Evolutionary conservation across 208 protist genomes (phyloP).

Genomic region (Blechomonas ayalai): DNA sequence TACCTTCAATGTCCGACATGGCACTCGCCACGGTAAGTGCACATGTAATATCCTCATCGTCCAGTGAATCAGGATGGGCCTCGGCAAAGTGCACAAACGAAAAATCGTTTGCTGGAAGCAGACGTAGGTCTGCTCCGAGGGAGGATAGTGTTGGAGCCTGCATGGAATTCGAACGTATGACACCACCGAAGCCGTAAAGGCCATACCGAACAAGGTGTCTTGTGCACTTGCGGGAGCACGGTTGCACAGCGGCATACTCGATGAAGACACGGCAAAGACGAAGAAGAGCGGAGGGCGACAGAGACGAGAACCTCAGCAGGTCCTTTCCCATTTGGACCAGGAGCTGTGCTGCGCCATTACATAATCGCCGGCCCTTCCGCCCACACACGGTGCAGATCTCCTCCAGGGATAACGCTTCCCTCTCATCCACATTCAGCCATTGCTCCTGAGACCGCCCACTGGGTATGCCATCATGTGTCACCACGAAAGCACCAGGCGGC

Average conservation of each 20-base stretch:
- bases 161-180: slow-evolving; percentile 21
- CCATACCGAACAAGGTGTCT: slow-evolving; percentile 60
- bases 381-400: slow-evolving; percentile 47
- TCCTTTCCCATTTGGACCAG: slow-evolving; percentile 51
- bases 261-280: slow-evolving; percentile 38
- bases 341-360: slow-evolving; percentile 28
- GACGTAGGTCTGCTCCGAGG: slow-evolving; percentile 8
- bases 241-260: slow-evolving; percentile 13
- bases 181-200: slow-evolving; percentile 65
- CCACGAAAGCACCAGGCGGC: background rate
- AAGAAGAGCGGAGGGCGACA: slow-evolving; percentile 20
- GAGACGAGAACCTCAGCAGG: slow-evolving; percentile 2
- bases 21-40: slow-evolving; percentile 70
- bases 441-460: too few species aligned
- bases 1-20: slow-evolving; percentile 65
- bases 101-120: slow-evolving; percentile 31
- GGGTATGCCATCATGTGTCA: too few species aligned
- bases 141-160: slow-evolving; percentile 26
- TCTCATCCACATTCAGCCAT: too few species aligned
- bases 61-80: slow-evolving; percentile 25
- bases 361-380: slow-evolving; percentile 11
- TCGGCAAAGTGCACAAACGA: slow-evolving; percentile 49
- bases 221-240: slow-evolving; percentile 61
- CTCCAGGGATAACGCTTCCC: slow-evolving; percentile 10
- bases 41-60: slow-evolving; percentile 64